Percentiles rank a stretch among this genome's conserved stretches.
Conservation (phyloP, 2,329 filamentous ascomycete species). For the Fusarium scirpi region DNA sequence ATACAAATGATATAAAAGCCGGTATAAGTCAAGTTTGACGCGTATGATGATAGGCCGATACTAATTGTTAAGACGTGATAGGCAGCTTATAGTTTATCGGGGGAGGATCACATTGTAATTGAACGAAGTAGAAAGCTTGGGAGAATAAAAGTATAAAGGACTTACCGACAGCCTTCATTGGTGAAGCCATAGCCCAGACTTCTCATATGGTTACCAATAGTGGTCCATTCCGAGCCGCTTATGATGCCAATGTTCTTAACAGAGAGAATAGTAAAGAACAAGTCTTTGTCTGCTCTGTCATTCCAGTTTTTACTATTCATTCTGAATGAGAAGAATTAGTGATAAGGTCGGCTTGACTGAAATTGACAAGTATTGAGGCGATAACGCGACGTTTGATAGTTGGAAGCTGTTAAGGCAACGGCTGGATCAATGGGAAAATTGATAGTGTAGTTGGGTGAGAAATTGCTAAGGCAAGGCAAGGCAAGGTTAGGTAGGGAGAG, state of each 20-base stretch:
- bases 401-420: slow-evolving; percentile 53
- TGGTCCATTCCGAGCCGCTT: slow-evolving; percentile 71
- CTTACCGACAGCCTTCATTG: slow-evolving; percentile 73
- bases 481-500: slow-evolving; percentile 20
- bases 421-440: slow-evolving; percentile 56
- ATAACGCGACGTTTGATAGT: slow-evolving; percentile 39
- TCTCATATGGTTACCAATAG: slow-evolving; percentile 71
- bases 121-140: neutral
- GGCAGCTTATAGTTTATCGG: neutral
- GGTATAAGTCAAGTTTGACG: slow-evolving; percentile 28
- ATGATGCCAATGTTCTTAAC: slow-evolving; percentile 74
- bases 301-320: slow-evolving; percentile 72
- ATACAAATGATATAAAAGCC: neutral
- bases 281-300: slow-evolving; percentile 70
- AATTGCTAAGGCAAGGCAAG: slow-evolving; percentile 47
- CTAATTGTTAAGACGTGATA: slow-evolving; percentile 17
- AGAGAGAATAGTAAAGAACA: slow-evolving; percentile 72
- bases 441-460: slow-evolving; percentile 57
- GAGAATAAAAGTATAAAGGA: slow-evolving; percentile 39
- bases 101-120: neutral
- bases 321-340: slow-evolving; percentile 24
- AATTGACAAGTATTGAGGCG: slow-evolving; percentile 29
- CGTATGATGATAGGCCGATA: slow-evolving; percentile 8
- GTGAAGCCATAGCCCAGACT: slow-evolving; percentile 71
- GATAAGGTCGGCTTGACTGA: slow-evolving; percentile 21